phyloP scores from a whole-genome alignment of 805 yeast species.

The Nakazawaea pomicola region DNA sequence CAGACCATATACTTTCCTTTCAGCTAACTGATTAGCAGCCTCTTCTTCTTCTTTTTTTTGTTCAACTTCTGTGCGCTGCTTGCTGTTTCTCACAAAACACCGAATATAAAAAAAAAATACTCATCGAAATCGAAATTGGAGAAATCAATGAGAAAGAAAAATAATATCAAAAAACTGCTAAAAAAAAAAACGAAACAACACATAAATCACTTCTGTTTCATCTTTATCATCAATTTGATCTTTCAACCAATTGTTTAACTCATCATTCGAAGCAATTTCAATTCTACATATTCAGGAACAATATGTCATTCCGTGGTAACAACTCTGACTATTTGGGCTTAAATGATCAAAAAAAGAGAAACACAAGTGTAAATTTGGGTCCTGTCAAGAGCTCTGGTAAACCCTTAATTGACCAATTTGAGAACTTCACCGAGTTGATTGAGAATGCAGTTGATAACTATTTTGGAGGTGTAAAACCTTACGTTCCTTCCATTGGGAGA shows the following conservation, averaged over 20 bases:
- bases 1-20: no score
- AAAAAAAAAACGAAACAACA: no score
- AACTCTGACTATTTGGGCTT: conserved; percentile 6
- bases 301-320: conserved; percentile 11
- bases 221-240: no score
- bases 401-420: conserved; percentile 35
- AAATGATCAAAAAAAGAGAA: neutral
- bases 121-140: no score
- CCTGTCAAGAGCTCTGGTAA: conserved; percentile 16
- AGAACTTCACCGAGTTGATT: conserved; percentile 43
- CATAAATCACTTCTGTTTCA: no score
- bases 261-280: neutral
- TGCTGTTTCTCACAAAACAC: no score
- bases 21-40: no score
- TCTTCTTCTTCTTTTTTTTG: no score
- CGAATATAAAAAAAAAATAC: no score
- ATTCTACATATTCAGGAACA: neutral
- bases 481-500: conserved; percentile 84
- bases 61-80: no score
- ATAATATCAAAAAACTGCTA: no score
- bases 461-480: conserved; percentile 54
- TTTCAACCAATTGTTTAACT: neutral
- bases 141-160: no score
- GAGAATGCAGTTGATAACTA: conserved; percentile 52
- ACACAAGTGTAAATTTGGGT: conserved; percentile 5